Conservation (phyloP, 2,329 filamentous ascomycete genomes). For the Ophiostoma pallidulum region DNA sequence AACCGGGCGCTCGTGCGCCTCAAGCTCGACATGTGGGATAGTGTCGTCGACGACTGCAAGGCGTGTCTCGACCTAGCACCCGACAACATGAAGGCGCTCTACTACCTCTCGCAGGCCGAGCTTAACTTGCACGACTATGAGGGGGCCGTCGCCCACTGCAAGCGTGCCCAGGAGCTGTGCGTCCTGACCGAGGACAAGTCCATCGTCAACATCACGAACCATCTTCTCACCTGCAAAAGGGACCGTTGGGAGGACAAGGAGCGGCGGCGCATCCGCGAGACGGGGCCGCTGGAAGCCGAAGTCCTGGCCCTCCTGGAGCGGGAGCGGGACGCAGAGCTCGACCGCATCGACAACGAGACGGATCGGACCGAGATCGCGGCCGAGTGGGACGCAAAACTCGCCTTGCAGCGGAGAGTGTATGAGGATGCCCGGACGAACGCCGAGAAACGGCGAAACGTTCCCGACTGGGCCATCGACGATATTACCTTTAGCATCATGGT, state of each 20-base stretch:
- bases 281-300: slow-evolving; percentile 50
- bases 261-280: slow-evolving; percentile 45
- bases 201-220: slow-evolving; percentile 59
- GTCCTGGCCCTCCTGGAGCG: slow-evolving; percentile 42
- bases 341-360: slow-evolving; percentile 32
- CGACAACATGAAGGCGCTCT: slow-evolving; percentile 69
- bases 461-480: slow-evolving; percentile 68
- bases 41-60: slow-evolving; percentile 67
- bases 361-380: slow-evolving; percentile 38
- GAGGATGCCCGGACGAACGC: slow-evolving; percentile 37
- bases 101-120: slow-evolving; percentile 75
- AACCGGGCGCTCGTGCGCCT: slow-evolving; percentile 81
- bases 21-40: slow-evolving; percentile 63
- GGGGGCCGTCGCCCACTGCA: slow-evolving; percentile 61
- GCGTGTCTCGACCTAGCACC: slow-evolving; percentile 60
- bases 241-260: slow-evolving; percentile 75
- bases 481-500: slow-evolving; percentile 67
- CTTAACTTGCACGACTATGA: slow-evolving; percentile 63
- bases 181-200: slow-evolving; percentile 52
- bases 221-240: slow-evolving; percentile 75
- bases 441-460: slow-evolving; percentile 49
- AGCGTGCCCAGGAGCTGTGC: slow-evolving; percentile 64
- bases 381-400: slow-evolving; percentile 40
- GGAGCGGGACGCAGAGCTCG: slow-evolving; percentile 35
- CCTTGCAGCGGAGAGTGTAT: slow-evolving; percentile 38